Base-by-base conservation (phyloP, 352 stramenopile genomes). In the Blastocystis sp. region DNA sequence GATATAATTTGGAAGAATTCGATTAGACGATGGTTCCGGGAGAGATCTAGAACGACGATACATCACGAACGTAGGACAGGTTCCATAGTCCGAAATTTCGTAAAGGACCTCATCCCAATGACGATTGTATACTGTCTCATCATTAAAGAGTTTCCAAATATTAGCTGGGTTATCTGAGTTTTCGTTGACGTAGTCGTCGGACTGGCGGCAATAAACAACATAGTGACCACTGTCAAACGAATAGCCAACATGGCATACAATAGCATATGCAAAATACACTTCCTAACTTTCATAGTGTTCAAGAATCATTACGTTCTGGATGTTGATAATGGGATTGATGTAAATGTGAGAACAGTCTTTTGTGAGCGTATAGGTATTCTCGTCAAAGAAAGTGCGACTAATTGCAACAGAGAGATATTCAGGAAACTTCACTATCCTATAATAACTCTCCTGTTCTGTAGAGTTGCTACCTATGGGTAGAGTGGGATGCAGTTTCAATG, bases 201-300 rank as follows among this genome's bases (percentile, higher is more conserved):
- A 84, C 26, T 84, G 73, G 5, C 73, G 26, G 29, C 73, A 84
- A 29, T 68, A 68, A 18, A 45, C 73, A 43, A 84, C 55, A 45
- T 84, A 84, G 26, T 84, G 73, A 20, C 73, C 73, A 43, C 73
- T 84, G 55, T 84, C 73, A 15, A 84, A 68, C 0, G 73, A 84
- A 29, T 29, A 56, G 34, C 73, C 73, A 34, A 84, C 73, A 45
- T 84, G 73, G 9, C 59, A 50, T 45, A 84, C 73, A 45, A 84
- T 84, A 18, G 73, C 11, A 23, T 68, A 84, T 4, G 68, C n/a
- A 20, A 37, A 43, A 45, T 84, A 84, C 18, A 41, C 23, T n/a
- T 84, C 45, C 73, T 66, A 84, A 8, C 20, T 23, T 47, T 68
- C 5, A 43, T 11, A 7, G 3, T 43, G n/a, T 7, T 23, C 0